Conservation (phyloP, 768 basidiomycete species). For the Mrakia blollopis region DNA sequence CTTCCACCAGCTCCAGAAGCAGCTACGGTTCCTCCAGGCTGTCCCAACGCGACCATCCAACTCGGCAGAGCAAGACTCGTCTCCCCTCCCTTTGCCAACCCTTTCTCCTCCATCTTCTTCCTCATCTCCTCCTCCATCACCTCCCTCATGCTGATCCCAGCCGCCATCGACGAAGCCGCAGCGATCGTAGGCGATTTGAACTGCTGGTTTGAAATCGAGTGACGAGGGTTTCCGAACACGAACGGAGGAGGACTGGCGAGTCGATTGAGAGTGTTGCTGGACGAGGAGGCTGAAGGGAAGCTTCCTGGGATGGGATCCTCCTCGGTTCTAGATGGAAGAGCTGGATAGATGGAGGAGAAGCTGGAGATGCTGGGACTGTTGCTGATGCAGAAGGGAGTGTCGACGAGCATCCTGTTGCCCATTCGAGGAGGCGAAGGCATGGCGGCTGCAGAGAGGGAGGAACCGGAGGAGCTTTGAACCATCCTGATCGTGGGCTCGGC, state of each 20-base stretch:
- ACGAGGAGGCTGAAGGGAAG: constrained; percentile 8
- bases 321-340: background rate
- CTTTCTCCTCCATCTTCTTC: background rate
- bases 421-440: constrained; percentile 2
- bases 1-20: no score
- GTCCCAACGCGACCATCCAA: constrained; percentile 3
- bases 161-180: background rate
- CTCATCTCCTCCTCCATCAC: constrained; percentile 19
- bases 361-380: no score
- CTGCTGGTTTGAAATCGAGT: constrained; percentile 9
- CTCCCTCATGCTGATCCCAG: constrained; percentile 5
- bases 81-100: background rate
- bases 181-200: background rate
- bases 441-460: background rate
- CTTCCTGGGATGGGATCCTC: constrained; percentile 18
- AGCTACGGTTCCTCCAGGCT: background rate
- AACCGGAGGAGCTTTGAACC: background rate
- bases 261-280: background rate
- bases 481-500: constrained; percentile 23
- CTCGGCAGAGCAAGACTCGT: background rate
- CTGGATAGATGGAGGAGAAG: background rate
- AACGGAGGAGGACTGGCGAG: constrained; percentile 8
- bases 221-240: constrained; percentile 21
- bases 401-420: background rate
- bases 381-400: background rate